phyloP scores from a whole-genome alignment of 2,329 filamentous ascomycete genomes.

The Aspergillus aculeatus region DNA sequence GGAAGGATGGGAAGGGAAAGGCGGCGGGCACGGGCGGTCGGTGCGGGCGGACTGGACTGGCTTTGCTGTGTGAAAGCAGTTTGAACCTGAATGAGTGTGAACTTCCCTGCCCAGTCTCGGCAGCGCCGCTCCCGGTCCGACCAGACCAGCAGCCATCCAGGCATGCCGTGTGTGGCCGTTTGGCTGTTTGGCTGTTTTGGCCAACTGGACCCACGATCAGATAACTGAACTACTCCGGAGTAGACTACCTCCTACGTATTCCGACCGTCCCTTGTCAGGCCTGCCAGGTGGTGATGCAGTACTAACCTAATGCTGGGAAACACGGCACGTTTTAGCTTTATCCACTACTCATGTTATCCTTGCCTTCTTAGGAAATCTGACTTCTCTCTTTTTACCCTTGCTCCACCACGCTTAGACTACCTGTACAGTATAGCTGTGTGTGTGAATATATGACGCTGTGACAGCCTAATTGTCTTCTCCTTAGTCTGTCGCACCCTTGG shows the following conservation, averaged over 20 bases:
- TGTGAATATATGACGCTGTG: slow-evolving; percentile 4
- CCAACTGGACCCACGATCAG: neutral
- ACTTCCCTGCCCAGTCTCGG: slow-evolving; percentile 14
- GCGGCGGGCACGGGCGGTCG: slow-evolving; percentile 22
- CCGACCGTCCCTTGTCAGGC: neutral
- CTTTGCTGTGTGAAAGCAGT: neutral
- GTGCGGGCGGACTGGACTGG: slow-evolving; percentile 13
- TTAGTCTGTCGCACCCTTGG: neutral
- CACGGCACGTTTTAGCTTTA: neutral
- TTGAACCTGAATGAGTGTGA: neutral
- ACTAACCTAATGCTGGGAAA: neutral
- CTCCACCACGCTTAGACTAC: neutral
- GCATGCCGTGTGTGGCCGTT: slow-evolving; percentile 13
- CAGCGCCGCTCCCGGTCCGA: slow-evolving; percentile 24
- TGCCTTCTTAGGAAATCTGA: slow-evolving; percentile 3
- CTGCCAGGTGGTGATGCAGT: neutral
- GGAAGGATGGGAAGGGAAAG: slow-evolving; percentile 20
- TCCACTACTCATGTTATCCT: neutral
- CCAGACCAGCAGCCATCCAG: slow-evolving; percentile 11
- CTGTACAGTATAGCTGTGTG: neutral
- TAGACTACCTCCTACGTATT: too few species aligned
- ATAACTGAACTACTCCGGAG: neutral
- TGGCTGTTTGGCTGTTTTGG: neutral
- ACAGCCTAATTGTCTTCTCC: neutral
- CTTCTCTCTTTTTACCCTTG: neutral